Base-by-base conservation (phyloP, 148 eudicot genomes). In the Chenopodium suecicum region DNA sequence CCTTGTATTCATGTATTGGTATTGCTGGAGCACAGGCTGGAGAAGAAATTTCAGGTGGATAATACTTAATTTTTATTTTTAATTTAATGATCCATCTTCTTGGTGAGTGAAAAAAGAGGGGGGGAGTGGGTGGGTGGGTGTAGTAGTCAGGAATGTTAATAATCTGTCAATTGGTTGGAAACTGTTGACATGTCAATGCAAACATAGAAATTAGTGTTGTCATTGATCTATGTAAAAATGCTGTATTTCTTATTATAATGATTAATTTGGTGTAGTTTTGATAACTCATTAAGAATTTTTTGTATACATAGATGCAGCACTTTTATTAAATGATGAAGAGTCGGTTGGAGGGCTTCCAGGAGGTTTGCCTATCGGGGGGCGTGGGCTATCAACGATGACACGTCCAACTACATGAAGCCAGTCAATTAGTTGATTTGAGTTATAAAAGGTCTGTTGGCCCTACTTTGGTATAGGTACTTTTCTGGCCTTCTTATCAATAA, bases 381-480 rank as follows among this genome's bases (percentile, higher is more conserved):
- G 98, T 73, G 97, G 97, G 41, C 86, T 92, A 73, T 92, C 97
- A 48, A 92, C 94, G 16, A 89, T 92, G 94, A 94, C 98, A 67
- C 86, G 94, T 22, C 98, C 98, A 66, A 94, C 97, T 17, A 91
- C 93, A 23, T 91, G 83, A 89, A 37, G 27, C 37, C 31, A 32
- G 63, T 69, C 5, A 64, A 20, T 54, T 25, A 74, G 67, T 44
- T 78, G 82, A 73, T 78, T 72, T 54, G 58, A 71, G 34, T 14
- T 9, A 46, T 54, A 22, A 54, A 41, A 56, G 20, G 48, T 50
- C 4, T 63, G 34, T 65, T 27, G 69, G 50, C 68, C 22, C 17
- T 58, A 22, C 25, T 62, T 20, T 20, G 66, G 32, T 50, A 19
- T 31, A 78, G 82, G 82, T 83, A 31, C 65, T 32, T 79, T 64